phyloP scores from a whole-genome alignment of 2,329 filamentous ascomycete species.

The Colletotrichum costaricense region DNA sequence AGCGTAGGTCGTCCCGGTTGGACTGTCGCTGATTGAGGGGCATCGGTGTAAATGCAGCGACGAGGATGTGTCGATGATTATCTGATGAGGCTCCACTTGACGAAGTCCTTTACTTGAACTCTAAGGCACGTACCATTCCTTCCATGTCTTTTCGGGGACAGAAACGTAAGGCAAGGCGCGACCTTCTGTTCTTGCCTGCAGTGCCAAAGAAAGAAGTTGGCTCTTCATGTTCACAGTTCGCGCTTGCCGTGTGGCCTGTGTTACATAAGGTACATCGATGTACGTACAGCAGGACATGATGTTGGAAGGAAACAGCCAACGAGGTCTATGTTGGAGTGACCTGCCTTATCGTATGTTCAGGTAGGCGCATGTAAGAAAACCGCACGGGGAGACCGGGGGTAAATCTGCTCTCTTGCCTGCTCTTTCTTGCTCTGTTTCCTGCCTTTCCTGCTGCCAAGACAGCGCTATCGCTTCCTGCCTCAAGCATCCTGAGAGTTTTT shows the following conservation, averaged over 20 bases:
- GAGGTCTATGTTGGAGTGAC: neutral
- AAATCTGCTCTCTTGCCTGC: neutral
- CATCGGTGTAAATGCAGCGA: neutral
- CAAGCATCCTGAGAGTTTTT: slow-evolving; percentile 37
- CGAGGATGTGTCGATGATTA: neutral
- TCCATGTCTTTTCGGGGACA: neutral
- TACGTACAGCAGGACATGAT: neutral
- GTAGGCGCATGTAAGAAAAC: neutral
- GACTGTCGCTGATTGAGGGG: neutral
- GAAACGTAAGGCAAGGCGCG: neutral
- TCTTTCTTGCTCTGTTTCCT: no score
- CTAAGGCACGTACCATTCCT: neutral
- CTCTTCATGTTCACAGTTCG: neutral
- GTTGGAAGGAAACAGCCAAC: neutral
- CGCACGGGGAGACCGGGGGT: neutral
- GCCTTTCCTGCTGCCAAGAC: slow-evolving; percentile 20
- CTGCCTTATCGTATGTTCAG: slow-evolving; percentile 23
- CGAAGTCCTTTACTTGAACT: slow-evolving; percentile 3
- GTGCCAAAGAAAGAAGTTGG: neutral
- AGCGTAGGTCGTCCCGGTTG: no score
- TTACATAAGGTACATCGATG: neutral
- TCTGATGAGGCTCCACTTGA: slow-evolving; percentile 3
- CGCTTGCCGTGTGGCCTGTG: neutral
- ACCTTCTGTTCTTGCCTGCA: no score
- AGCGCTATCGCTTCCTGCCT: slow-evolving; percentile 20